phyloP scores from a whole-genome alignment of 1,284 basidiomycete genomes.

The Ustilago xerochloae region DNA sequence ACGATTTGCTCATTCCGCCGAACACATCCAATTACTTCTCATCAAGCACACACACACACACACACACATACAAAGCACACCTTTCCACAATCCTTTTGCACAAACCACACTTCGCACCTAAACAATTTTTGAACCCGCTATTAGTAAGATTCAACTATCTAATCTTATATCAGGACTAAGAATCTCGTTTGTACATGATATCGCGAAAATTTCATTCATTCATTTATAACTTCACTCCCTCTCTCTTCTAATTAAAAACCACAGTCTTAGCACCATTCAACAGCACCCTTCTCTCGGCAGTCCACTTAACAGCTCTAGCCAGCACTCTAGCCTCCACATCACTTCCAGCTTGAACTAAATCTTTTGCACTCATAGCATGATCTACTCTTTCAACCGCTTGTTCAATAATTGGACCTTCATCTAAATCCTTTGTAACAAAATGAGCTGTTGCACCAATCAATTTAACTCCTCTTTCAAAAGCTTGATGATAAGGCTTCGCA shows the following conservation, averaged over 20 bases:
- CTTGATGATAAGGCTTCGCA: slow-evolving; percentile 66
- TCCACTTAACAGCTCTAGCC: slow-evolving; percentile 64
- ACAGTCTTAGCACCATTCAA: slow-evolving; percentile 66
- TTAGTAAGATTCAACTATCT: too few relatives aligned
- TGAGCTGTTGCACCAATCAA: slow-evolving; percentile 66
- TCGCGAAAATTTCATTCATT: too few relatives aligned
- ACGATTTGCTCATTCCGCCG: too few relatives aligned
- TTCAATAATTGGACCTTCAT: slow-evolving; percentile 67
- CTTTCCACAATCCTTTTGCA: too few relatives aligned
- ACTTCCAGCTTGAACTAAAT: slow-evolving; percentile 56
- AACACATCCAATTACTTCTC: too few relatives aligned
- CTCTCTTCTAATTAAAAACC: slow-evolving; percentile 58
- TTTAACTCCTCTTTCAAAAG: slow-evolving; percentile 63
- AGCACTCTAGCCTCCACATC: slow-evolving; percentile 64
- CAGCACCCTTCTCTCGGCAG: slow-evolving; percentile 61
- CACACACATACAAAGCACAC: too few relatives aligned
- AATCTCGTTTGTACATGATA: too few relatives aligned
- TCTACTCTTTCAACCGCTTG: slow-evolving; percentile 63
- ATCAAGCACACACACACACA: too few relatives aligned
- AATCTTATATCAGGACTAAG: too few relatives aligned
- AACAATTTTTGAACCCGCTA: too few relatives aligned
- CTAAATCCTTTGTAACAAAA: slow-evolving; percentile 63
- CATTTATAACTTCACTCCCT: too few relatives aligned
- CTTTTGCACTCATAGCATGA: slow-evolving; percentile 57
- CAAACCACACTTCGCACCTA: too few relatives aligned